Evolutionary conservation across 2,329 filamentous ascomycete species (phyloP).

Genomic region (Botrytis fabae): DNA sequence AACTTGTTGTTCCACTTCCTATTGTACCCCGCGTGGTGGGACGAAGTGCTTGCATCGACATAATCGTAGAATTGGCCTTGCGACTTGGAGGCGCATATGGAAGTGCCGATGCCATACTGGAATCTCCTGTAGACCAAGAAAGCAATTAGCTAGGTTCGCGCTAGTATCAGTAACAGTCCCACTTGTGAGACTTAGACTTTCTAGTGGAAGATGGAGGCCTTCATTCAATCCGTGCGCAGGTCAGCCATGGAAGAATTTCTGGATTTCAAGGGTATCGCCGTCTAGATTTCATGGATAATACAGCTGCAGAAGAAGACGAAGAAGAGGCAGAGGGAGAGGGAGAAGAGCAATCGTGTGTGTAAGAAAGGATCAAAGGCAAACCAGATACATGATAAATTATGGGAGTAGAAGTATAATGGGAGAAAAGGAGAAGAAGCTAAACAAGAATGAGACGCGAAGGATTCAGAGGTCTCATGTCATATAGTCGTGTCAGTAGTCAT

Average conservation of each 20-base stretch:
- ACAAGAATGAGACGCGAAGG: background rate
- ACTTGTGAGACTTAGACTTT: conserved; percentile 21
- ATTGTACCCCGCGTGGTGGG: conserved; percentile 34
- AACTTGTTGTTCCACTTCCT: conserved; percentile 32
- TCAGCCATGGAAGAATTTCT: background rate
- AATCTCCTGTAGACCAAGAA: conserved; percentile 20
- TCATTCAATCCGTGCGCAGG: conserved; percentile 22
- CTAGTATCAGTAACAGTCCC: conserved; percentile 21
- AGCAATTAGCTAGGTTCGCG: conserved; percentile 23
- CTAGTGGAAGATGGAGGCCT: conserved; percentile 20
- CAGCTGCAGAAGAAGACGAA: background rate
- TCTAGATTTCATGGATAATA: background rate
- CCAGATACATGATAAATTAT: background rate
- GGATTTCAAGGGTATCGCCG: conserved; percentile 15
- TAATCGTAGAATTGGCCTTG: conserved; percentile 28
- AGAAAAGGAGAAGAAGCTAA: conserved; percentile 6
- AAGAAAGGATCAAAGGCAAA: background rate
- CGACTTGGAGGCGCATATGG: conserved; percentile 28
- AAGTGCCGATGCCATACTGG: conserved; percentile 29
- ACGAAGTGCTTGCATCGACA: conserved; percentile 32
- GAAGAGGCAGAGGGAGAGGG: background rate
- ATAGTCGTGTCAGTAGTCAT: background rate
- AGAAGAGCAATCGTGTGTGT: background rate
- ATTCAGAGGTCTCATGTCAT: background rate
- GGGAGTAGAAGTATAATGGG: background rate